These are phyloP conservation scores for Macrophomina phaseolina DNA, from an alignment of 2,329 filamentous ascomycete genomes.

Conservation along the genomic window DNA sequence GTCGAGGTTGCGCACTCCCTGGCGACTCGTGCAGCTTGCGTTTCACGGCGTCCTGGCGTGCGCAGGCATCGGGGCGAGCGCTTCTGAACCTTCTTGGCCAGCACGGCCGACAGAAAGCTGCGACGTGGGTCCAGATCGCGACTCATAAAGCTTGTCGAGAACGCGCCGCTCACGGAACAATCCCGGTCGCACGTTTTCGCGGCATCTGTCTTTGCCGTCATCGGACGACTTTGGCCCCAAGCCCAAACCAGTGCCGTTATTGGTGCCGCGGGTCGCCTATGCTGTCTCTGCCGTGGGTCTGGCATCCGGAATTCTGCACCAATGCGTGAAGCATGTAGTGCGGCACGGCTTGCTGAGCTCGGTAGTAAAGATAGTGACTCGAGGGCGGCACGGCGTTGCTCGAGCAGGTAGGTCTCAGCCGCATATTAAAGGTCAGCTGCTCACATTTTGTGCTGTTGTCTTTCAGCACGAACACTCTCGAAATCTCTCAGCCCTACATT, in stretches of 20 bases:
- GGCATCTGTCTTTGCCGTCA: slow-evolving; percentile 9
- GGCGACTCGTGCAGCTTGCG: slow-evolving; percentile 8
- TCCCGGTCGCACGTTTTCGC: not conserved
- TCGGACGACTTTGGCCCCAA: slow-evolving; percentile 4
- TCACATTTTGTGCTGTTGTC: slow-evolving; percentile 2
- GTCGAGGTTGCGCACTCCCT: not conserved
- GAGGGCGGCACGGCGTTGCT: not conserved
- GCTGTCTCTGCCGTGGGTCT: not conserved
- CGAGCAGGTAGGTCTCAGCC: not conserved
- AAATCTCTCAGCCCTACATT: not conserved
- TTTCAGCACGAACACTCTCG: slow-evolving; percentile 1
- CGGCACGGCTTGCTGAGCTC: slow-evolving; percentile 14
- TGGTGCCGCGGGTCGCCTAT: not conserved
- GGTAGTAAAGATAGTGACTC: slow-evolving; percentile 6
- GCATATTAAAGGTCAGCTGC: slow-evolving; percentile 22
- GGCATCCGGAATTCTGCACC: not conserved
- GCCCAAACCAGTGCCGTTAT: not conserved
- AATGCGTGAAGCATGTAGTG: slow-evolving; percentile 1
- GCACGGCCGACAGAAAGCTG: not conserved
- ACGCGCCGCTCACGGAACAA: not conserved
- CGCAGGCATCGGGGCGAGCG: slow-evolving; percentile 18
- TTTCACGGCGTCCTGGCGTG: slow-evolving; percentile 2
- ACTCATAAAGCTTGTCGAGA: slow-evolving; percentile 15
- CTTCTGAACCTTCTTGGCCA: not conserved
- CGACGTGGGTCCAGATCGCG: not conserved